Evolutionary conservation across 352 stramenopile genomes (phyloP).

Genomic region (Phytopythium litorale): DNA sequence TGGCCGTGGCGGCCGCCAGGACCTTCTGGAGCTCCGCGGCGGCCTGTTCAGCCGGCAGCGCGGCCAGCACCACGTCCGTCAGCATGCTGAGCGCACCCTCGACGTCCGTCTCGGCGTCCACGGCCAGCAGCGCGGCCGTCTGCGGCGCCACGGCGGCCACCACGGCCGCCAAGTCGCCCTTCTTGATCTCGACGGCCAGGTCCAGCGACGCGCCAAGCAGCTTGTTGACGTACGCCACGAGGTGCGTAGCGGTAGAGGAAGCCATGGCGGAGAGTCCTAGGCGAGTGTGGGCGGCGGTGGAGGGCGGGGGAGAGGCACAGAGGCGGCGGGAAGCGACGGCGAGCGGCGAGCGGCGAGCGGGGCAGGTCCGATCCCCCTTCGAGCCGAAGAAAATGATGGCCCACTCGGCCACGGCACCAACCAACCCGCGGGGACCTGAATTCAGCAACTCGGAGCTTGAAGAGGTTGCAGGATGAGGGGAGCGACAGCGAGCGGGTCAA

Average conservation of each 20-base stretch:
- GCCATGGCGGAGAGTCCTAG: neutral
- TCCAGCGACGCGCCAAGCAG: constrained; percentile 58
- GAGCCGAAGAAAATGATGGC: constrained; percentile 4
- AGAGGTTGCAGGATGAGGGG: neutral
- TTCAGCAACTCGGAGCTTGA: neutral
- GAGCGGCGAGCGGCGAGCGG: too few relatives aligned
- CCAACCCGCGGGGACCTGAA: neutral
- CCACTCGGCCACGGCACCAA: neutral
- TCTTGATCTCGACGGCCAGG: constrained; percentile 56
- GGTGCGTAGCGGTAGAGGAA: constrained; percentile 32
- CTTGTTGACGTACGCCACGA: constrained; percentile 79
- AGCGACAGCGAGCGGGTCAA: neutral
- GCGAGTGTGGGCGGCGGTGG: neutral
- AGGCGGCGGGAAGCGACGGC: neutral
- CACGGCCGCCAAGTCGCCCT: constrained; percentile 47
- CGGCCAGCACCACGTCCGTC: constrained; percentile 41
- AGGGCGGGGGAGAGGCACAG: neutral
- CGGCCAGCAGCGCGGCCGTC: constrained; percentile 49
- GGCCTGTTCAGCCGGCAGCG: constrained; percentile 26
- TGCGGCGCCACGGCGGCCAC: constrained; percentile 46
- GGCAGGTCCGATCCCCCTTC: neutral
- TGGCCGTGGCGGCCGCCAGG: constrained; percentile 37
- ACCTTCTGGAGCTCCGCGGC: constrained; percentile 38
- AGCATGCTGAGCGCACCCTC: constrained; percentile 71
- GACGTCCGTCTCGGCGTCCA: constrained; percentile 74